These are phyloP conservation scores for Pichia sp. DNA, from an alignment of 1,139 yeast species.

Conservation along the genomic window DNA sequence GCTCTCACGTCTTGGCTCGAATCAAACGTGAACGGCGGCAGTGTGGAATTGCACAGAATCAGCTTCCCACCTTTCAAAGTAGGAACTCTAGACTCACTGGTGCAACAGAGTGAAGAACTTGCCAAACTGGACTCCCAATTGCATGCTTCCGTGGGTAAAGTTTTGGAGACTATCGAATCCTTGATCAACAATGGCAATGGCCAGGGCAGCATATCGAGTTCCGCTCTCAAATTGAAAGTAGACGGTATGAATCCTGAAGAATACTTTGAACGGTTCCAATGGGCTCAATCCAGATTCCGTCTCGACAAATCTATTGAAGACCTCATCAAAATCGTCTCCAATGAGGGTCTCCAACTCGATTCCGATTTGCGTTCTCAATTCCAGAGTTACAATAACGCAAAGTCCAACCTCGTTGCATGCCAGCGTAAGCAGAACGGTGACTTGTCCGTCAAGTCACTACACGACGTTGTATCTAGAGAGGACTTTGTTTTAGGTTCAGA, in stretches of 20 bases:
- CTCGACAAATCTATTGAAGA: conserved; percentile 77
- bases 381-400: conserved; percentile 71
- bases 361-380: conserved; percentile 69
- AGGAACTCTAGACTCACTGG: conserved; percentile 89
- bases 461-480: conserved; percentile 77
- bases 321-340: conserved; percentile 59
- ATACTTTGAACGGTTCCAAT: conserved; percentile 66
- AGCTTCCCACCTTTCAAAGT: conserved; percentile 84
- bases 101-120: conserved; percentile 85
- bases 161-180: conserved; percentile 55
- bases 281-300: conserved; percentile 86
- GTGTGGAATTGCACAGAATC: conserved; percentile 36
- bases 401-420: conserved; percentile 76
- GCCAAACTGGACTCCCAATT: conserved; percentile 73
- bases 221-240: conserved; percentile 17
- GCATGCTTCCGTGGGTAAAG: conserved; percentile 59
- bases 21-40: conserved; percentile 38
- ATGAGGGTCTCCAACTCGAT: conserved; percentile 78
- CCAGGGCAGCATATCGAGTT: conserved; percentile 8
- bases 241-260: conserved; percentile 46
- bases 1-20: conserved; percentile 33
- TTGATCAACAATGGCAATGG: neutral
- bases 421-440: conserved; percentile 94
- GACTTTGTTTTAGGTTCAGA: conserved; percentile 85
- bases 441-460: conserved; percentile 81